Base-by-base conservation (phyloP, 768 basidiomycete genomes). In the Suillus alpinus region DNA sequence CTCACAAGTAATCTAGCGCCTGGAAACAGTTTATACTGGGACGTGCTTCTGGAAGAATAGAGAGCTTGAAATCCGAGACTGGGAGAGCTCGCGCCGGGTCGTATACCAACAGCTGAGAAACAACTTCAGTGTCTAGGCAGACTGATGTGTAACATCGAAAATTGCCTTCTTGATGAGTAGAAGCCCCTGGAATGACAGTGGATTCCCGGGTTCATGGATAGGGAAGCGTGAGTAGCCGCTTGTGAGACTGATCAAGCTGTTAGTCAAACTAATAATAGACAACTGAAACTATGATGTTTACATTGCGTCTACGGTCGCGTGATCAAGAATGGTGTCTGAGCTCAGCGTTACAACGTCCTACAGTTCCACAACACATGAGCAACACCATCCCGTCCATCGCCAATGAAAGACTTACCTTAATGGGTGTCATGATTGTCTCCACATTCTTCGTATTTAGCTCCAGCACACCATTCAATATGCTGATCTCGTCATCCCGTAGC, bases 221-320 rank as follows among this genome's bases (percentile, higher is more conserved):
- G 95, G 95, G 68, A 98, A 92, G 20, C 95, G 87, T 1, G 94
- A 95, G 71, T 96, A 97, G 0, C 95, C 95, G 64, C 87, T 90
- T n/a, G 80, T 69, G 23, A 91, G 73, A 49, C 87, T 90, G 66
- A n/a, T 58, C 9, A 4, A 56, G 47, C 26, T 8, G 32, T 66
- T 52, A 65, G 63, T 20, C 56, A 36, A 34, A 43, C 31, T 52
- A 13, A 43, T 13, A 59, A 40, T 14, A n/a, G n/a, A 47, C 60
- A 5, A 39, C 62, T 6, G 56, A 47, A 40, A 8, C 13, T 29
- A 37, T 14, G 10, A 36, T 72, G 73, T 81, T 13, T 66, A 90
- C 91, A 93, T 83, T 50, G 78, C 79, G 69, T 95, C 93, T 18
- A 98, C 86, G 1, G 84, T 84, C 1, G 82, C 77, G 65, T 93